Evolutionary conservation across 768 basidiomycete genomes (phyloP).

Genomic region (Hysterangium stoloniferum): DNA sequence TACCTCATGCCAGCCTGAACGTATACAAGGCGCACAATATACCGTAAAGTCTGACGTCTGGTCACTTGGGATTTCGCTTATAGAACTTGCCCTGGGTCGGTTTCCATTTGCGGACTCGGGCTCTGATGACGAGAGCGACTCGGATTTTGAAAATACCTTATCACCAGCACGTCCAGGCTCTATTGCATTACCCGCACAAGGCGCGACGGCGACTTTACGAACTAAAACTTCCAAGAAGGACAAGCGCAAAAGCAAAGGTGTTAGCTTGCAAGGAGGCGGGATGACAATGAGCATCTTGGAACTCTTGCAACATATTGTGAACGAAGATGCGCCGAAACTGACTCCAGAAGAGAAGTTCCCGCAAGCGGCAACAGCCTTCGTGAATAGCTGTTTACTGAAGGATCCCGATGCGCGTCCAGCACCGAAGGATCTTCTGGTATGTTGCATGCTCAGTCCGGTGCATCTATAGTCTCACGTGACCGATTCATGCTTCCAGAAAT

Average conservation of each 20-base stretch:
- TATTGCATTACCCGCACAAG: constrained; percentile 23
- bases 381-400: constrained; percentile 86
- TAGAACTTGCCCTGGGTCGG: constrained; percentile 92
- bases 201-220: not conserved
- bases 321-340: constrained; percentile 90
- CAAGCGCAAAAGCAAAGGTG: constrained; percentile 84
- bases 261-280: constrained; percentile 86
- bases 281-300: constrained; percentile 99
- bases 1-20: constrained; percentile 69
- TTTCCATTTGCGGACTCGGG: constrained; percentile 91
- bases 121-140: constrained; percentile 67
- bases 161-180: constrained; percentile 62
- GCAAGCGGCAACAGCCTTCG: constrained; percentile 69
- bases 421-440: constrained; percentile 79
- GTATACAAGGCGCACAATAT: constrained; percentile 97
- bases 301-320: constrained; percentile 94
- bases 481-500: constrained; percentile 38
- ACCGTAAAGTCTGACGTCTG: constrained; percentile 99
- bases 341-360: constrained; percentile 70
- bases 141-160: constrained; percentile 53
- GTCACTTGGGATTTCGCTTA: constrained; percentile 95
- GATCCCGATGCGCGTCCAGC: constrained; percentile 78
- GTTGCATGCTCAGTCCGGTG: constrained; percentile 22
- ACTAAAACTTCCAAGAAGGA: constrained; percentile 51
- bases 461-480: constrained; percentile 6